Evolutionary conservation across 495 filamentous ascomycete species (phyloP).

Genomic region (Aspergillus steynii): DNA sequence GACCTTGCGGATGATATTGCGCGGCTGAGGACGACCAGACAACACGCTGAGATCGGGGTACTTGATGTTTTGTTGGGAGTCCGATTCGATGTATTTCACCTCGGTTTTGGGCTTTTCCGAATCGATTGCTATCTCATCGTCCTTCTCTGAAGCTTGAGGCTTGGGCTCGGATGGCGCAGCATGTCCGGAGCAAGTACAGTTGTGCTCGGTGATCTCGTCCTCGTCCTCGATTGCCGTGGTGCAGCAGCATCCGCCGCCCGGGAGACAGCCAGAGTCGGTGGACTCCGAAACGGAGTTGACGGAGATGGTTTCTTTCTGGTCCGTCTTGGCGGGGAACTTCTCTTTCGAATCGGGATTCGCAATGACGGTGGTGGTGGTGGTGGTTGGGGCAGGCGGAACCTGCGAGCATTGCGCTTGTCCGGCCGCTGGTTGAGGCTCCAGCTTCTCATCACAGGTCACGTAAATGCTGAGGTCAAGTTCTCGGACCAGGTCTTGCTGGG

Average conservation of each 20-base stretch:
- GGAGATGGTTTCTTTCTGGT: slow-evolving; percentile 19
- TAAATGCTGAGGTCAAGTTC: slow-evolving; percentile 58
- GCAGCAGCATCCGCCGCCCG: slow-evolving; percentile 54
- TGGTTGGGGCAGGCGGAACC: slow-evolving; percentile 1
- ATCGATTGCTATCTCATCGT: not conserved
- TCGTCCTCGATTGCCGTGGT: slow-evolving; percentile 50
- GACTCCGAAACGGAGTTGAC: slow-evolving; percentile 21
- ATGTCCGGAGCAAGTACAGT: slow-evolving; percentile 33
- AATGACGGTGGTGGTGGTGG: not conserved
- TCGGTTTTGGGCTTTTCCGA: not conserved
- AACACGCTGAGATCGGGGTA: slow-evolving; percentile 18
- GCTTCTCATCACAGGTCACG: slow-evolving; percentile 58
- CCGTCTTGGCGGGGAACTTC: slow-evolving; percentile 3
- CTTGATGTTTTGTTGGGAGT: not conserved
- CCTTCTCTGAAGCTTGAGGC: slow-evolving; percentile 5
- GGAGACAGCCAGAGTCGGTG: slow-evolving; percentile 27
- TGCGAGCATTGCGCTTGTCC: slow-evolving; percentile 6
- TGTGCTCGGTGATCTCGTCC: slow-evolving; percentile 30
- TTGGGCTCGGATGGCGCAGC: slow-evolving; percentile 8
- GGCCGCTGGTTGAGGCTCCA: slow-evolving; percentile 23
- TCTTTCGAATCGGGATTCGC: slow-evolving; percentile 2
- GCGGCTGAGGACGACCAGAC: slow-evolving; percentile 45
- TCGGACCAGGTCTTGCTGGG: slow-evolving; percentile 30
- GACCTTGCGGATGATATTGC: slow-evolving; percentile 49
- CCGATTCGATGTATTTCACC: not conserved